phyloP scores from a whole-genome alignment of 2,329 filamentous ascomycete species.

The Aspergillus nomiae region DNA sequence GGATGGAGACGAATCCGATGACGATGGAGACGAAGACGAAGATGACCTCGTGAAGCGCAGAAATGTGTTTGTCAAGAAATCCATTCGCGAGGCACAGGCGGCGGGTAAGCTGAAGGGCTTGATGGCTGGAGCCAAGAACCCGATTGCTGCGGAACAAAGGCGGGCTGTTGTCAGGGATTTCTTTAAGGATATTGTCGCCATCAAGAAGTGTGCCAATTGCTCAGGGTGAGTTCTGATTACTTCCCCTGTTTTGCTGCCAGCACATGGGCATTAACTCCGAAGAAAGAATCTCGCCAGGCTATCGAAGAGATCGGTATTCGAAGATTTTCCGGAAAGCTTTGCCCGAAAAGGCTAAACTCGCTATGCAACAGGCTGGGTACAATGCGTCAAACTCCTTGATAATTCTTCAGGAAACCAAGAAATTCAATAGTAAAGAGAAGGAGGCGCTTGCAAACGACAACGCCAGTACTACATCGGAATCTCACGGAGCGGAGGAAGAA shows the following conservation, averaged over 20 bases:
- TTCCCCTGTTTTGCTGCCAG: conserved; percentile 4
- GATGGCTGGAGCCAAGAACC: conserved; percentile 69
- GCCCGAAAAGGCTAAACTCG: conserved; percentile 70
- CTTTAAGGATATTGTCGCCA: conserved; percentile 68
- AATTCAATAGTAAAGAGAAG: conserved; percentile 37
- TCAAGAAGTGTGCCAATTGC: conserved; percentile 70
- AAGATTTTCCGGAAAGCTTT: conserved; percentile 91
- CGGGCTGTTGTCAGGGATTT: conserved; percentile 79
- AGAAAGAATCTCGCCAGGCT: conserved; percentile 72
- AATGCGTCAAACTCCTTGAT: conserved; percentile 71
- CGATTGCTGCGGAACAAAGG: conserved; percentile 76
- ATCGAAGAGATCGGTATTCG: conserved; percentile 85
- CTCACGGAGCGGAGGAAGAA: conserved; percentile 60
- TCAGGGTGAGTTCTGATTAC: conserved; percentile 47
- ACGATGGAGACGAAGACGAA: conserved; percentile 59
- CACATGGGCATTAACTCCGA: conserved; percentile 20
- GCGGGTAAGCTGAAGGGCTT: conserved; percentile 45
- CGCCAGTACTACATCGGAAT: conserved; percentile 60
- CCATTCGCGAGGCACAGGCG: conserved; percentile 63
- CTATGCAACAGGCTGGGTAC: conserved; percentile 72
- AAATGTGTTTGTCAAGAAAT: conserved; percentile 70
- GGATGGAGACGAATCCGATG: conserved; percentile 63
- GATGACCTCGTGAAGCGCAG: conserved; percentile 56
- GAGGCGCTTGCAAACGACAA: conserved; percentile 38
- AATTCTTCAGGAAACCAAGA: conserved; percentile 54